Base-by-base conservation (phyloP, 345 rosid genomes). In the Salix koriyanagi region DNA sequence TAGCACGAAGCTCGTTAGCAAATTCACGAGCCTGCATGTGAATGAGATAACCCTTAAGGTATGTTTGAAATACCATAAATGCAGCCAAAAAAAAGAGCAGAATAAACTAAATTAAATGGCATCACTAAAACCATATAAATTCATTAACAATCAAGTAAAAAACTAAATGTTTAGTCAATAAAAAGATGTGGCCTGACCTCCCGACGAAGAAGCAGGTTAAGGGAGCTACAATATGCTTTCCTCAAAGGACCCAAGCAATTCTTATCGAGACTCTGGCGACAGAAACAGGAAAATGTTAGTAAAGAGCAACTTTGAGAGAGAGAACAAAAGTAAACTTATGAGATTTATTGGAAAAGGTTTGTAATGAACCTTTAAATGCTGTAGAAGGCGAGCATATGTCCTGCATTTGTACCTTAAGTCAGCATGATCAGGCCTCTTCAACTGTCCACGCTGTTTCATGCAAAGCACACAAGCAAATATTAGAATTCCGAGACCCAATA, bases 381-480 rank as follows among this genome's bases (percentile, higher is more conserved):
- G 98, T 77, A 96, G 86, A 77, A 96, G 94, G 67, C 99, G 99
- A 82, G 99, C 98, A 88, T 96, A 96, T 79, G 97, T 94, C 87
- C 99, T 87, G 87, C 99, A 96, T 85, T 94, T 96, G 85, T 96
- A 96, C 80, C 99, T 87, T 86, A 96, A 89, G 77, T 96, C 99
- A 71, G 98, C 98, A 87, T 96, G 99, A 87, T 94, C 99, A 76
- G 98, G 99, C 84, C 98, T 91, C 89, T 96, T 96, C 83, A 96
- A 85, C 84, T 96, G 98, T 41, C 98, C 99, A 78, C 95, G 85
- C 98, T 96, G 91, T 88, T 84, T 80, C 79, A 77, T 62, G 74
- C 68, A 84, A 36, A 69, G 74, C 61, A 76, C 62, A 73, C 11
- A 41, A 61, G 65, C 23, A 73, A 50, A 36, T 54, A 67, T 76